phyloP scores from a whole-genome alignment of 148 eudicot genomes.

The Cornus kousa region DNA sequence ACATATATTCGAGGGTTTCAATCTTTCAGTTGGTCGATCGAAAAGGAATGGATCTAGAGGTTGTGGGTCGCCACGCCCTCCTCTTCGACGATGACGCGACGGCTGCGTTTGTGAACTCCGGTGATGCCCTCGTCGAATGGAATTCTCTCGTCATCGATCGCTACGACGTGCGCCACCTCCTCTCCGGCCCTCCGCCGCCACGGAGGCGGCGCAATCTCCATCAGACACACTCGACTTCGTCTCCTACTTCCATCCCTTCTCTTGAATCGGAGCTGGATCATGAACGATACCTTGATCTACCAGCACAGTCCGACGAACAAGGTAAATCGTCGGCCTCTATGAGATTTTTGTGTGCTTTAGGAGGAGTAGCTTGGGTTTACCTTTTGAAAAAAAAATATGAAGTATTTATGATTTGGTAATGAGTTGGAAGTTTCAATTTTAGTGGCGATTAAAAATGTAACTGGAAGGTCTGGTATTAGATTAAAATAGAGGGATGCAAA shows the following conservation, averaged over 20 bases:
- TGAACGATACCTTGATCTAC: constrained; percentile 78
- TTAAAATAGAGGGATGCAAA: neutral
- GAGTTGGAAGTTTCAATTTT: neutral
- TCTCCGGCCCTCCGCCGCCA: constrained; percentile 61
- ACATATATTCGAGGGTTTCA: constrained; percentile 1
- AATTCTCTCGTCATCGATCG: constrained; percentile 92
- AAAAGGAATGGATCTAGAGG: constrained; percentile 46
- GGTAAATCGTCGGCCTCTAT: constrained; percentile 30
- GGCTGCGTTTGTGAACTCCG: constrained; percentile 77
- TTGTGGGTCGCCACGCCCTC: constrained; percentile 80
- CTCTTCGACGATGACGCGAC: constrained; percentile 86
- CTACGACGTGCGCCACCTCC: constrained; percentile 95
- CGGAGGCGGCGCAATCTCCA: constrained; percentile 42
- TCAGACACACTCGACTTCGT: constrained; percentile 5
- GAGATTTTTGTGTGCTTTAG: neutral
- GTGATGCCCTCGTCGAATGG: constrained; percentile 90
- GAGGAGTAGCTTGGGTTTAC: neutral
- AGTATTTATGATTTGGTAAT: neutral
- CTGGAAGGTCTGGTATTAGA: neutral
- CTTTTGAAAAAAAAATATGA: neutral
- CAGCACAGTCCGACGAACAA: constrained; percentile 32
- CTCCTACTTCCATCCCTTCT: constrained; percentile 27
- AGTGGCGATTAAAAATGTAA: neutral
- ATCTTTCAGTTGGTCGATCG: neutral
- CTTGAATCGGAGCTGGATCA: constrained; percentile 54